Conservation (phyloP, 2,329 filamentous ascomycete genomes). For the Aspergillus texensis region DNA sequence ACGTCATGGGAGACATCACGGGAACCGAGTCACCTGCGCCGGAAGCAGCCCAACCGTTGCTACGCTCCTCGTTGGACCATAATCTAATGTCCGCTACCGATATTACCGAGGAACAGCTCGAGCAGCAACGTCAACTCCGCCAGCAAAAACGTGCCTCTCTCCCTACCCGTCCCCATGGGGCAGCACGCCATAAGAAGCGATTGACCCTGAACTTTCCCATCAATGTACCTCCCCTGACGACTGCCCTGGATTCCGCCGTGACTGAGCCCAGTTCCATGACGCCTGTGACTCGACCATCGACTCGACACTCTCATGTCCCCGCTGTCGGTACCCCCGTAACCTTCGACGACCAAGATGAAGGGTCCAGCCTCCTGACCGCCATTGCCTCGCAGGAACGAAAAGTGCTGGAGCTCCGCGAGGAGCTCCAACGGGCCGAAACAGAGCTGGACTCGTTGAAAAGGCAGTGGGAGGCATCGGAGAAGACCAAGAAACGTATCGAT, state of each 20-base stretch:
- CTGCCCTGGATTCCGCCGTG: constrained; percentile 24
- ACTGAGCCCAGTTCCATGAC: constrained; percentile 38
- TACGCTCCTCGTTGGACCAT: constrained; percentile 6
- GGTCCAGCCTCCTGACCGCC: constrained; percentile 76
- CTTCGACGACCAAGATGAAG: constrained; percentile 49
- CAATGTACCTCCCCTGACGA: constrained; percentile 34
- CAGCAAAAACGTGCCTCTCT: constrained; percentile 37
- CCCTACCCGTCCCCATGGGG: constrained; percentile 35
- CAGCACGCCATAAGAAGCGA: constrained; percentile 47
- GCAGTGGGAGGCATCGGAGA: constrained; percentile 79
- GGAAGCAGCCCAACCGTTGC: constrained; percentile 32
- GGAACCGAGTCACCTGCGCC: constrained; percentile 34
- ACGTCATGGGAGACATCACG: constrained; percentile 37
- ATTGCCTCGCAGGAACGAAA: constrained; percentile 89
- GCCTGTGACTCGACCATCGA: constrained; percentile 35
- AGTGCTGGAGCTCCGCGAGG: constrained; percentile 88
- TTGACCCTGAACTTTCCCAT: constrained; percentile 53
- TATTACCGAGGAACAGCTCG: constrained; percentile 21
- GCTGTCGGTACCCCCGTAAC: constrained; percentile 29
- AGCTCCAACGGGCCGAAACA: constrained; percentile 78
- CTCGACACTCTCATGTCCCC: constrained; percentile 33
- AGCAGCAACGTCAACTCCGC: constrained; percentile 14
- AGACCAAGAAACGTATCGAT: constrained; percentile 72
- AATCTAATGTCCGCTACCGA: constrained; percentile 11
- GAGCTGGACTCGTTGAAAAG: constrained; percentile 78